Evolutionary conservation across 176 grass and related monocot genomes (phyloP).

Genomic region (Lolium multiflorum): DNA sequence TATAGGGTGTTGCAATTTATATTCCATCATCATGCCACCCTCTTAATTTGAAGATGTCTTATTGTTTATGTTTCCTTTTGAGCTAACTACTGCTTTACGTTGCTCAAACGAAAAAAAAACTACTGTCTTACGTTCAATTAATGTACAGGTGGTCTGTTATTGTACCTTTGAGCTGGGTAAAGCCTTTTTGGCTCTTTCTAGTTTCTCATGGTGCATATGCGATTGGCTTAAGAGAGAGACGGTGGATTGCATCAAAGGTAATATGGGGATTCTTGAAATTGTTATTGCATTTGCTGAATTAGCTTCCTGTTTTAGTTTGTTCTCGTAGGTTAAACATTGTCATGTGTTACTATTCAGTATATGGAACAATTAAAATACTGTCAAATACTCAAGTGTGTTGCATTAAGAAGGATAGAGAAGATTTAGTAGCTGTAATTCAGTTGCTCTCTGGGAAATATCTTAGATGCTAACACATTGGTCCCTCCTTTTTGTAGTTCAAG

Average conservation of each 20-base stretch:
- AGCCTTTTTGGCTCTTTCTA: conserved; percentile 82
- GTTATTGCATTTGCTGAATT: conserved; percentile 34
- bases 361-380: conserved; percentile 11
- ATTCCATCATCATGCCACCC: conserved; percentile 11
- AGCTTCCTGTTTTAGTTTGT: not conserved
- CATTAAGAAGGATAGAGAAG: conserved; percentile 4
- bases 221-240: conserved; percentile 87
- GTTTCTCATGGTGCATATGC: conserved; percentile 65
- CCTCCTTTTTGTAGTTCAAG: conserved; percentile 55
- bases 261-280: conserved; percentile 19
- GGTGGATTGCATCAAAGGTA: conserved; percentile 92
- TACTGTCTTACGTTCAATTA: conserved; percentile 33
- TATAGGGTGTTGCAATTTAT: conserved; percentile 17
- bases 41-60: conserved; percentile 28
- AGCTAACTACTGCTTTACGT: conserved; percentile 3
- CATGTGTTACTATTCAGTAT: conserved; percentile 15
- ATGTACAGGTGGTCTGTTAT: conserved; percentile 82
- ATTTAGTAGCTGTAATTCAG: not conserved
- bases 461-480: conserved; percentile 16
- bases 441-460: conserved; percentile 31
- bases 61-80: conserved; percentile 17
- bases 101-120: not conserved
- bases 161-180: conserved; percentile 85
- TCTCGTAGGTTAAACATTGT: not conserved
- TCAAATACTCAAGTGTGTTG: not conserved